Evolutionary conservation across 345 rosid genomes (phyloP), one percentile per base, ranked within the genome.

Genomic region (Leavenworthia alabamica): DNA sequence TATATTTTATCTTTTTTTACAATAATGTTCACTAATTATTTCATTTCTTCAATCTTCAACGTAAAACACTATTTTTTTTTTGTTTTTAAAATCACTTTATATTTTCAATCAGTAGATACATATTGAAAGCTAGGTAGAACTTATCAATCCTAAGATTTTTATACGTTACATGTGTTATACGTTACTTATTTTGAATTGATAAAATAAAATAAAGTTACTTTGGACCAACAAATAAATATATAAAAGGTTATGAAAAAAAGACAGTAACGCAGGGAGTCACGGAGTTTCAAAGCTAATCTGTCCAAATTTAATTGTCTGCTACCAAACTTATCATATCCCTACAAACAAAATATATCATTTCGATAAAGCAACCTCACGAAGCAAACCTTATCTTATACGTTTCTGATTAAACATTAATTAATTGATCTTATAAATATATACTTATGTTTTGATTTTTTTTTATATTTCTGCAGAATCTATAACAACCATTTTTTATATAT

Each of bases 251-350:
- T 12, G 13, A 12, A 36, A 33, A n/a, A 36, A 4, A 2, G 40
- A 12, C 7, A 36, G 41, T 36, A 12, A 36, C 40, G 40, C 40
- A 35, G 14, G 4, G 39, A 33, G 39, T 33, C 39, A 33, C 40
- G 40, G 40, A 35, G 4, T 35, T 35, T 2, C 40, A 35, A 35
- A 35, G 40, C 14, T 35, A 35, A 35, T 12, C 6, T 12, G 40
- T n/a, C 46, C 46, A 20, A 13, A 53, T 2, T 43, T 52, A 22
- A 4, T 22, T 1, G 26, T 28, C 55, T 1, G 56, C 40, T 36
- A 56, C 71, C 56, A 66, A 57, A 57, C 41, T 36, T 24, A 56
- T 48, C 9, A 46, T n/a, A n/a, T 26, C 49, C 31, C 6, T 4
- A 47, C 31, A 2, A n/a, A 35, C 0, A 17, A 31, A 19, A 22